Evolutionary conservation across 306 rosid genomes (phyloP).

Genomic region (Rubus parviflorus): DNA sequence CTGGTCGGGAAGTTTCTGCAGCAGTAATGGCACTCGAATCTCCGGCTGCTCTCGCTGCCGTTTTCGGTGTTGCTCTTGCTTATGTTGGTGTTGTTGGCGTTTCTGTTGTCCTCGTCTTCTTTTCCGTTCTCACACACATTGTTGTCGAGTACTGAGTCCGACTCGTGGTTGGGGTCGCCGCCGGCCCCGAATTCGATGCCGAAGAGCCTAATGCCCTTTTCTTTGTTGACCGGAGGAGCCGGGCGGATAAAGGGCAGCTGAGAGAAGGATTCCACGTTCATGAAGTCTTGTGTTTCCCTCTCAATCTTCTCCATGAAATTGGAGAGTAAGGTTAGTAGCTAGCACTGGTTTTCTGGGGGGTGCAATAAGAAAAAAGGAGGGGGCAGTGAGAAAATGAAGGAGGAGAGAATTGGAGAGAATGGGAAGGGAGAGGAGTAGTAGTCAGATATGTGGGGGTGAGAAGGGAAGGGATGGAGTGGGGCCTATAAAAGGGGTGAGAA

Average conservation of each 20-base stretch:
- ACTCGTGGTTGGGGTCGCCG: slow-evolving; percentile 19
- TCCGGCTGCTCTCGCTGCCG: slow-evolving; percentile 55
- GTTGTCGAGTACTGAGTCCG: slow-evolving; percentile 33
- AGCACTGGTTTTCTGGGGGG: not conserved
- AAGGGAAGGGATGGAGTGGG: slow-evolving; percentile 44
- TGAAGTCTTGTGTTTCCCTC: slow-evolving; percentile 84
- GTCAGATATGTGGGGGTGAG: slow-evolving; percentile 13
- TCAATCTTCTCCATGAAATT: slow-evolving; percentile 68
- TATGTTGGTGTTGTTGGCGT: slow-evolving; percentile 28
- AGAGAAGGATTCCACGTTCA: slow-evolving; percentile 92
- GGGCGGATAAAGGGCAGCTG: slow-evolving; percentile 97
- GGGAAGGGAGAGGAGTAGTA: not conserved
- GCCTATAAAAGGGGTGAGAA: slow-evolving; percentile 46
- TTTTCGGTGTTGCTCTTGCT: slow-evolving; percentile 16
- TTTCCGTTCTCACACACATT: slow-evolving; percentile 30
- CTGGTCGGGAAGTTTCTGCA: slow-evolving; percentile 93
- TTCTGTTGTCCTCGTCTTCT: slow-evolving; percentile 21
- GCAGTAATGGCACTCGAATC: slow-evolving; percentile 94
- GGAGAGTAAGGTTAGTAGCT: not conserved
- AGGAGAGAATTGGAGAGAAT: slow-evolving; percentile 6
- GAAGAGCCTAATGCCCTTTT: slow-evolving; percentile 70
- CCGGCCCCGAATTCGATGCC: slow-evolving; percentile 66
- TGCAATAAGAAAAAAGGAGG: not conserved
- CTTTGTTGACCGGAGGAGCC: slow-evolving; percentile 53
- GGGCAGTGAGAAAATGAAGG: not conserved